phyloP scores from a whole-genome alignment of 495 filamentous ascomycete genomes.

The Eremomyces bilateralis region DNA sequence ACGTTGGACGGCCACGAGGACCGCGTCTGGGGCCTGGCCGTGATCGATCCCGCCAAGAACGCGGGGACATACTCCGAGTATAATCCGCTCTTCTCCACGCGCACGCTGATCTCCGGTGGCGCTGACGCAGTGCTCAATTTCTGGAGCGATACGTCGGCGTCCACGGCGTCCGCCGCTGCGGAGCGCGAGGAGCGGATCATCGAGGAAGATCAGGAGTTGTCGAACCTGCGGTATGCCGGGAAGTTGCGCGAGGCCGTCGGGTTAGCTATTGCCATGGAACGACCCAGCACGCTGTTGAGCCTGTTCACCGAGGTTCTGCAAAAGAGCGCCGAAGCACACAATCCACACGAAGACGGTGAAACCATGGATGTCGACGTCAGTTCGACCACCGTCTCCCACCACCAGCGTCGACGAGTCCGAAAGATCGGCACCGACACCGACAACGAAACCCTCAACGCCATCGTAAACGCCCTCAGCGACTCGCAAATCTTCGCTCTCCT shows the following conservation, averaged over 20 bases:
- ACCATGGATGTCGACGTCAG: conserved; percentile 25
- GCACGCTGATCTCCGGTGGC: conserved; percentile 67
- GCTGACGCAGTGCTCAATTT: conserved; percentile 81
- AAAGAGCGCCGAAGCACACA: conserved; percentile 18
- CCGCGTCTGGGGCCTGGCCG: conserved; percentile 68
- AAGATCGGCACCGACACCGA: conserved; percentile 45
- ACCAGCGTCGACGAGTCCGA: too few species aligned
- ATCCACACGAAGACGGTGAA: background rate
- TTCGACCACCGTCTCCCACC: too few species aligned
- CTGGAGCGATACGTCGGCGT: conserved; percentile 81
- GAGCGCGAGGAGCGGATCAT: conserved; percentile 42
- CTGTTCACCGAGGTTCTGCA: conserved; percentile 66
- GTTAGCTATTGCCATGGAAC: conserved; percentile 77
- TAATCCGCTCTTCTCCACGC: conserved; percentile 4
- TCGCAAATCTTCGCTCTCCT: conserved; percentile 67
- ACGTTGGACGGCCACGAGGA: conserved; percentile 94
- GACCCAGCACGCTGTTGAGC: conserved; percentile 62
- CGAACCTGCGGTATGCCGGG: conserved; percentile 71
- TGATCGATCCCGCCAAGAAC: conserved; percentile 8
- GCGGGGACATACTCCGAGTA: background rate
- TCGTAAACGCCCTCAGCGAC: conserved; percentile 54
- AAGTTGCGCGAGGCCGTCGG: conserved; percentile 84
- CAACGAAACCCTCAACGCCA: conserved; percentile 58
- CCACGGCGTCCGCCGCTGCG: conserved; percentile 47
- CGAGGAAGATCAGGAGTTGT: conserved; percentile 78